Evolutionary conservation across 2,329 filamentous ascomycete genomes (phyloP), one percentile per base, ranked within the genome.

Genomic region (Westerdykella ornata): DNA sequence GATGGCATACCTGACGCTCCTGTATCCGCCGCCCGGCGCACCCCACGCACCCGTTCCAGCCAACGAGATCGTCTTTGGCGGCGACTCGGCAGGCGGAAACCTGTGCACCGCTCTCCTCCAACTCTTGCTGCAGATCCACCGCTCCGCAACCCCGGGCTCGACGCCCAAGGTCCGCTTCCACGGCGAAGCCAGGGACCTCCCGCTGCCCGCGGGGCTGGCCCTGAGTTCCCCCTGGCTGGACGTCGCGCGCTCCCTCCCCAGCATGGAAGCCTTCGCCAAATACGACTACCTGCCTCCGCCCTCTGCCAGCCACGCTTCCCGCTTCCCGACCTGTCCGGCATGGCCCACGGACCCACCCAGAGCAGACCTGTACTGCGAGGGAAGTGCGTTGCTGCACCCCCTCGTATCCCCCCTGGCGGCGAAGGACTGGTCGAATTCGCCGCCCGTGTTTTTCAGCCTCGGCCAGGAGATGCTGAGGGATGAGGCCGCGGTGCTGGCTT

Each of bases 31-130:
- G 0, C 70, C 77, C 0, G 82, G 74, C 14, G 76, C 84, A 0
- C 74, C 80, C 34, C 85, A 92, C 59, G 70, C 74, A 12, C 69
- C 85, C 2, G 76, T 90, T 1, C 67, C 72, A 5, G 72, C 86
- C 0, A 68, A 72, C 32, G 71, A 86, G 41, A 81, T 92, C 32
- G 78, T 88, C 8, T 70, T 92, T 51, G 74, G 76, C 2, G 86
- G 86, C 30, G 86, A 92, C 58, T 83, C 78, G 43, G 85, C 87
- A 3, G 86, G 87, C 12, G 86, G 84, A 2, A 85, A 84, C 51
- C 75, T 90, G 31, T 67, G 72, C 12, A 72, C 87, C 12, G 75
- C 78, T 1, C 72, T 92, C 0, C 69, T 85, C 1, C 84, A 87
- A 58, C 71, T 84, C 0, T 54, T 90, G 1, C 71, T 89, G 1